Percentiles rank a stretch among this genome's conserved stretches.
These are phyloP conservation scores for Myochromella boudieri DNA, from an alignment of 768 basidiomycete species.

Conservation along the genomic window DNA sequence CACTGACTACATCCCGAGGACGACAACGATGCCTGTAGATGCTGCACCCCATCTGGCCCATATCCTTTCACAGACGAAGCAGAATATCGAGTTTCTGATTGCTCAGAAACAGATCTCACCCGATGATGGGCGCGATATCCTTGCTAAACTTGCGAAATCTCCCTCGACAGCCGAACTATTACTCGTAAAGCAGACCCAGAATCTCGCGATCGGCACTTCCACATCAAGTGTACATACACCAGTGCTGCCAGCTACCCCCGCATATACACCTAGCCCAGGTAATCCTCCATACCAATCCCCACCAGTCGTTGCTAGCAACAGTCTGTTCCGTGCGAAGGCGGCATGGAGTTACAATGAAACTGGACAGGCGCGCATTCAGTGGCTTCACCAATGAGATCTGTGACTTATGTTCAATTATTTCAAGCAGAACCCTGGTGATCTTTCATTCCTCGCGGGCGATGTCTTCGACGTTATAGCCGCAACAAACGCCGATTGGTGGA, in stretches of 20 bases:
- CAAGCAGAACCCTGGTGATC: conserved; percentile 65
- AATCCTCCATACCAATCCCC: conserved; percentile 5
- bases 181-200: conserved; percentile 8
- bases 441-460: conserved; percentile 73
- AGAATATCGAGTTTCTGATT: conserved; percentile 55
- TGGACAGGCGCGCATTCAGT: conserved; percentile 36
- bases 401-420: neutral
- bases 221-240: conserved; percentile 12
- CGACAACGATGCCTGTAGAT: conserved; percentile 10
- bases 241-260: neutral
- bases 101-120: conserved; percentile 45
- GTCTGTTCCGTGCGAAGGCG: conserved; percentile 47
- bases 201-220: conserved; percentile 1
- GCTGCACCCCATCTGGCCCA: conserved; percentile 33
- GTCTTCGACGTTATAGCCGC: conserved; percentile 71
- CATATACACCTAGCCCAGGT: neutral
- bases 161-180: conserved; percentile 5
- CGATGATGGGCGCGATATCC: conserved; percentile 44
- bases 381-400: neutral
- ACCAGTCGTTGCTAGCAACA: conserved; percentile 12
- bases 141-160: conserved; percentile 37
- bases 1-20: neutral
- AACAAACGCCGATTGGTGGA: conserved; percentile 87
- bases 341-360: conserved; percentile 68
- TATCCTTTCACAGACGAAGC: conserved; percentile 52